Base-by-base conservation (phyloP, 2,329 filamentous ascomycete species). In the Fusarium sp. region DNA sequence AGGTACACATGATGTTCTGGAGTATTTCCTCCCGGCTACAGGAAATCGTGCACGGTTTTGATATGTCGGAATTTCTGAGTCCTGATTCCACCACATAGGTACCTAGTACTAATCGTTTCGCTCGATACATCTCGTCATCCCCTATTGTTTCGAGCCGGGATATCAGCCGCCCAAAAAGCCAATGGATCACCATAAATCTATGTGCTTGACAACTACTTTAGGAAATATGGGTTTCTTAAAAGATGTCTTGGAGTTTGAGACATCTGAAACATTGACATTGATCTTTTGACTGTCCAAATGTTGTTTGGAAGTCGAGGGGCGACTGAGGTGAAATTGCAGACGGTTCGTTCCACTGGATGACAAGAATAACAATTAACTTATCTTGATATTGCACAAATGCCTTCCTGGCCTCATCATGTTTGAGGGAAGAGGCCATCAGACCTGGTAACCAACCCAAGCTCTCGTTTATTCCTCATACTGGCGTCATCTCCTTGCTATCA, bases 341-440 rank as follows among this genome's bases (percentile, higher is more conserved):
- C 30, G 2, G 30, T 32, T 32, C 30, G 30, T 32, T 14, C 22
- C 22, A 22, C 22, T 22, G 6, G 22, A 22, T 5, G 22, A 22
- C 6, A 22, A 22, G 4, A 22, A 22, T 22, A 22, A 22, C 22
- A 22, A 22, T 22, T 6, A 22, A 22, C 22, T 22, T 22, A 22
- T n/a, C n/a, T n/a, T n/a, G n/a, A n/a, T n/a, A n/a, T n/a, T n/a
- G n/a, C n/a, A n/a, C n/a, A n/a, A n/a, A n/a, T 23, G 23, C 48
- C n/a, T 52, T 50, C 61, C 50, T 48, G 61, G 61, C 56, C 61
- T 65, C 39, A 20, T 56, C 30, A 30, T 61, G 41, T 48, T 32
- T 51, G 25, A 41, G 22, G 19, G 19, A 22, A 33, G 23, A 58
- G 46, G n/a, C 35, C 23, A 37, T 27, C 40, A 47, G 41, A 39